Percentiles rank a stretch among this genome's conserved stretches.
phyloP scores from a whole-genome alignment of 495 filamentous ascomycete genomes.

The Xylona heveae region DNA sequence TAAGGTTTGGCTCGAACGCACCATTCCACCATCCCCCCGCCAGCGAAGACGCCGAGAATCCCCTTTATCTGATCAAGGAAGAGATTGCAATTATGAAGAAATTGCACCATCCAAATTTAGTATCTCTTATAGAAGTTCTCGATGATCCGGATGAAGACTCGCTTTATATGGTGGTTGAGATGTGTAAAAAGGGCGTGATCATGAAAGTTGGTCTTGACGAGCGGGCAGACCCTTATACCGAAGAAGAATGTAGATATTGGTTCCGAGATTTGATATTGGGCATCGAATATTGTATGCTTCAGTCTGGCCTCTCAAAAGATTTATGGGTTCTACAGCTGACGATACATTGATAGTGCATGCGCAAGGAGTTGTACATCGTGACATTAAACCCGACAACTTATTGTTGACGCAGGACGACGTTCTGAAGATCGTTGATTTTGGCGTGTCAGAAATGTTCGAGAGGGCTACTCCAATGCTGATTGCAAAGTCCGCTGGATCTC shows the following conservation, averaged over 20 bases:
- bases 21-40: constrained; percentile 32
- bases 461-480: constrained; percentile 79
- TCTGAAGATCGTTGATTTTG: constrained; percentile 94
- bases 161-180: constrained; percentile 94
- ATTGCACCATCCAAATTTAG: constrained; percentile 78
- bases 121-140: constrained; percentile 80
- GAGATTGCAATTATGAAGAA: constrained; percentile 99
- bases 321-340: background rate
- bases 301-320: background rate
- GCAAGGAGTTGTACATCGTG: constrained; percentile 86
- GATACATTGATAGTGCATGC: constrained; percentile 40
- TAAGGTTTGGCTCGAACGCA: constrained; percentile 41
- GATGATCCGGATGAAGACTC: constrained; percentile 93
- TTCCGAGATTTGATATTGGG: constrained; percentile 91
- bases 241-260: constrained; percentile 71
- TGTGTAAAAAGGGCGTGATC: constrained; percentile 94
- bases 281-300: constrained; percentile 65
- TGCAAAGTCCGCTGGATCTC: constrained; percentile 83
- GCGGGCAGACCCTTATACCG: constrained; percentile 58
- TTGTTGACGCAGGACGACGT: constrained; percentile 78
- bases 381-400: constrained; percentile 96
- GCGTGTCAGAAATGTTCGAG: constrained; percentile 95
- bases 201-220: constrained; percentile 93
- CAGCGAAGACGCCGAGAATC: constrained; percentile 43
- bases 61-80: constrained; percentile 75